A percentile compares a stretch with the other conserved stretches of the same genome.
phyloP scores from a whole-genome alignment of 805 yeast species.

The Lipomyces starkeyi region DNA sequence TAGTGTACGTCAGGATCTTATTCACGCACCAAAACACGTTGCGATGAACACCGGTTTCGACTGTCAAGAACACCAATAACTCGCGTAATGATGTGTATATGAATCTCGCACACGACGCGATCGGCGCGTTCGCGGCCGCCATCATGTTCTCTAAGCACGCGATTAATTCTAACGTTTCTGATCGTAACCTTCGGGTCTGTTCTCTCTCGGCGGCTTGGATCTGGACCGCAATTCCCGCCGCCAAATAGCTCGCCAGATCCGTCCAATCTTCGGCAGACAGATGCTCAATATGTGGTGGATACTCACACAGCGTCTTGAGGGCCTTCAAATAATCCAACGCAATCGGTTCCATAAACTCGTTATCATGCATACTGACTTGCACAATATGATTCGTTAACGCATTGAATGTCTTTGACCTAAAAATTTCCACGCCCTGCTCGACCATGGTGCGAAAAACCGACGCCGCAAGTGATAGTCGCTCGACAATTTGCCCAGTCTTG shows the following conservation, averaged over 20 bases:
- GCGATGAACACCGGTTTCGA: constrained; percentile 27
- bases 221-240: constrained; percentile 12
- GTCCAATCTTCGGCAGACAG: constrained; percentile 26
- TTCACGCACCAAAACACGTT: constrained; percentile 17
- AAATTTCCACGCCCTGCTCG: constrained; percentile 21
- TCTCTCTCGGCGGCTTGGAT: constrained; percentile 8
- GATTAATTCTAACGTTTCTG: constrained; percentile 49
- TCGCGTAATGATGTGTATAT: constrained; percentile 11
- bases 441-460: constrained; percentile 21
- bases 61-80: constrained; percentile 14
- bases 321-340: constrained; percentile 33
- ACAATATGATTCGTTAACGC: constrained; percentile 29
- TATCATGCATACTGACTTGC: constrained; percentile 16
- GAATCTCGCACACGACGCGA: not conserved
- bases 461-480: constrained; percentile 23
- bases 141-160: constrained; percentile 22
- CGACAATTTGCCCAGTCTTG: constrained; percentile 7
- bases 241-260: constrained; percentile 17
- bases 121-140: constrained; percentile 19
- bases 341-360: constrained; percentile 30
- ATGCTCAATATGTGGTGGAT: constrained; percentile 40
- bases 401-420: constrained; percentile 23
- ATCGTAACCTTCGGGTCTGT: constrained; percentile 16
- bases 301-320: constrained; percentile 27
- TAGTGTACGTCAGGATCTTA: constrained; percentile 11